Evolutionary conservation across 495 filamentous ascomycete species (phyloP).

Genomic region (Tuber indicum): DNA sequence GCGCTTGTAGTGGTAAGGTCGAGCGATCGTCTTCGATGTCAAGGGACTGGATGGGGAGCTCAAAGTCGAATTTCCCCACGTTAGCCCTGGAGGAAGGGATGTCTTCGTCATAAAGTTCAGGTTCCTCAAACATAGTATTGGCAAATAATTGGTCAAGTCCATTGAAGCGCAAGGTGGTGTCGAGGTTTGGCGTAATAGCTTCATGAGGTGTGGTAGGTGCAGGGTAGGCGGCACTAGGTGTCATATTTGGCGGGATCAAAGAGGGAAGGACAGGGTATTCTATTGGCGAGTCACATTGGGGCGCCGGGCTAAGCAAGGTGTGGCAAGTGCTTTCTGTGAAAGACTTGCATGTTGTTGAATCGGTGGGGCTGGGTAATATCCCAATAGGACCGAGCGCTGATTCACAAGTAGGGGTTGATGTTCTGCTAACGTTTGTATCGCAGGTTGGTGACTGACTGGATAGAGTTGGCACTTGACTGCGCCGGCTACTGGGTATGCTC

Average conservation of each 20-base stretch:
- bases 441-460: conserved; percentile 35
- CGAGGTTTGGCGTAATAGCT: conserved; percentile 31
- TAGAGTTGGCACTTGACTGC: conserved; percentile 32
- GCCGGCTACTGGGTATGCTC: conserved; percentile 35
- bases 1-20: conserved; percentile 16
- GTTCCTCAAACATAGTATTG: conserved; percentile 33
- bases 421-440: conserved; percentile 21
- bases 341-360: conserved; percentile 12
- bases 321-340: conserved; percentile 43
- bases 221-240: conserved; percentile 17
- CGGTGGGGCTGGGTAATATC: conserved; percentile 30
- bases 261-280: conserved; percentile 35
- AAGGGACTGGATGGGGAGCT: conserved; percentile 30
- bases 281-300: conserved; percentile 22
- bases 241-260: conserved; percentile 20
- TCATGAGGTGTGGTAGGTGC: conserved; percentile 29
- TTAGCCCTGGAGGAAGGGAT: conserved; percentile 10
- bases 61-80: conserved; percentile 24
- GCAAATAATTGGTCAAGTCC: conserved; percentile 33
- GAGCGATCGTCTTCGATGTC: conserved; percentile 19
- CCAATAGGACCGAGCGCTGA: conserved; percentile 24
- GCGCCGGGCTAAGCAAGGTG: conserved; percentile 36
- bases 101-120: conserved; percentile 28
- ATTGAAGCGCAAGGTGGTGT: conserved; percentile 30
- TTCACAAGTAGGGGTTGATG: conserved; percentile 8